phyloP scores from a whole-genome alignment of 2,329 filamentous ascomycete species.

The Beauveria sp. region DNA sequence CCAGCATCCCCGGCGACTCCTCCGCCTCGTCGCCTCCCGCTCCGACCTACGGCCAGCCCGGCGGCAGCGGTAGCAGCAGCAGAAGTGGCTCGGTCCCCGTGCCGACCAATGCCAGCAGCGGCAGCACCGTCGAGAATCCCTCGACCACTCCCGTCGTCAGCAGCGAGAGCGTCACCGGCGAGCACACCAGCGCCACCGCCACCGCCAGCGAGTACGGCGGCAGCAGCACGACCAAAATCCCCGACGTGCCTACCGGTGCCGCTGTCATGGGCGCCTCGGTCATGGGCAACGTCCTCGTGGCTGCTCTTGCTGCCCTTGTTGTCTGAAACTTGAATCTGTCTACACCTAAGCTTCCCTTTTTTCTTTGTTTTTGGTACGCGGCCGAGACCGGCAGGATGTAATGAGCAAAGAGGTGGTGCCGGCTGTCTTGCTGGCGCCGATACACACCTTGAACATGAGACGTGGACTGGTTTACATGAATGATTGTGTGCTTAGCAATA shows the following conservation, averaged over 20 bases:
- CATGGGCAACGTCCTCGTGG: conserved; percentile 6
- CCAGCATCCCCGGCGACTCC: background rate
- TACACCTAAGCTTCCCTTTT: background rate
- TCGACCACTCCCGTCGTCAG: conserved; percentile 7
- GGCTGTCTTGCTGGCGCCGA: background rate
- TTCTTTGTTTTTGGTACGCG: background rate
- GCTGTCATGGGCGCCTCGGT: background rate
- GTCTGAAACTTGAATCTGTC: background rate
- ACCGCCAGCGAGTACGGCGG: conserved; percentile 12
- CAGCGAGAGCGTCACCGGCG: conserved; percentile 12
- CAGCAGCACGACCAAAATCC: background rate
- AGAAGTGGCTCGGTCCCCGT: conserved; percentile 13
- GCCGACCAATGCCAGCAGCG: conserved; percentile 6
- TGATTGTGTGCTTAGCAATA: conserved; percentile 7
- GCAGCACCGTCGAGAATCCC: conserved; percentile 14
- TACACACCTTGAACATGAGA: background rate
- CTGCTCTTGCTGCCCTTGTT: background rate
- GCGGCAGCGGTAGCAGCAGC: background rate
- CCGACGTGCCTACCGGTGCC: conserved; percentile 7
- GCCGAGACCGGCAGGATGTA: background rate
- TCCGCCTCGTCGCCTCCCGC: background rate
- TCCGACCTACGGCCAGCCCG: conserved; percentile 6
- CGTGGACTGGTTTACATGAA: background rate
- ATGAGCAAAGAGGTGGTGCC: background rate
- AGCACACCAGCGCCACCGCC: conserved; percentile 12